Evolutionary conservation across 805 yeast genomes (phyloP).

Genomic region (Wickerhamiella galacta): DNA sequence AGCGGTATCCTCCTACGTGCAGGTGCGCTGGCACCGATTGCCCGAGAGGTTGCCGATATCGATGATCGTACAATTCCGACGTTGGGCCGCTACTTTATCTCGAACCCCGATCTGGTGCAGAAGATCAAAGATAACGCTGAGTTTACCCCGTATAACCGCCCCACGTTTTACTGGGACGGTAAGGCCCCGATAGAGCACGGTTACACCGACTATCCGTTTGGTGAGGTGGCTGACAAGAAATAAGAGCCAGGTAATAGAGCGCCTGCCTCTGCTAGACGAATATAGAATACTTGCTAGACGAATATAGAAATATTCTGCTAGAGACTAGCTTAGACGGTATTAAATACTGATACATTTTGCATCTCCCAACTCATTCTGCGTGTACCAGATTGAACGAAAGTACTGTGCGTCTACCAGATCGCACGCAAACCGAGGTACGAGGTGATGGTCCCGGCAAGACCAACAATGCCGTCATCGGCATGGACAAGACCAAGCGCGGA

Average conservation of each 20-base stretch:
- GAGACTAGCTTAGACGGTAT: too few relatives aligned
- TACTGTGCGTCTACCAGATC: not conserved
- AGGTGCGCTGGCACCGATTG: constrained; percentile 11
- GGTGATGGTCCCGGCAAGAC: constrained; percentile 70
- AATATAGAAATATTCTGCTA: too few relatives aligned
- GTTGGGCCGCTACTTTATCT: constrained; percentile 33
- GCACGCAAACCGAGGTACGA: constrained; percentile 50
- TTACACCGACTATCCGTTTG: constrained; percentile 28
- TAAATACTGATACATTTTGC: too few relatives aligned
- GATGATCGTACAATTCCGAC: constrained; percentile 23
- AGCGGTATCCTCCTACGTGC: constrained; percentile 12
- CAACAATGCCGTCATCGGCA: constrained; percentile 64
- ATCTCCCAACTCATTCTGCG: too few relatives aligned
- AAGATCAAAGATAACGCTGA: constrained; percentile 28
- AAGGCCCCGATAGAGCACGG: constrained; percentile 23
- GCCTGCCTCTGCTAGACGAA: too few relatives aligned
- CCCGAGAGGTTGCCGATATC: constrained; percentile 8
- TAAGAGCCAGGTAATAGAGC: too few relatives aligned
- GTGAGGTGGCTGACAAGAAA: too few relatives aligned
- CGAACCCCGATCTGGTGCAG: constrained; percentile 40
- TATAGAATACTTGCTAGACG: too few relatives aligned
- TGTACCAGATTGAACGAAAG: too few relatives aligned
- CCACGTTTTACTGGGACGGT: constrained; percentile 27
- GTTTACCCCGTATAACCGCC: constrained; percentile 31
- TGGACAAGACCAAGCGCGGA: constrained; percentile 43